Percentiles rank a stretch among this genome's conserved stretches.
phyloP scores from a whole-genome alignment of 306 rosid genomes.

The Vicia faba region DNA sequence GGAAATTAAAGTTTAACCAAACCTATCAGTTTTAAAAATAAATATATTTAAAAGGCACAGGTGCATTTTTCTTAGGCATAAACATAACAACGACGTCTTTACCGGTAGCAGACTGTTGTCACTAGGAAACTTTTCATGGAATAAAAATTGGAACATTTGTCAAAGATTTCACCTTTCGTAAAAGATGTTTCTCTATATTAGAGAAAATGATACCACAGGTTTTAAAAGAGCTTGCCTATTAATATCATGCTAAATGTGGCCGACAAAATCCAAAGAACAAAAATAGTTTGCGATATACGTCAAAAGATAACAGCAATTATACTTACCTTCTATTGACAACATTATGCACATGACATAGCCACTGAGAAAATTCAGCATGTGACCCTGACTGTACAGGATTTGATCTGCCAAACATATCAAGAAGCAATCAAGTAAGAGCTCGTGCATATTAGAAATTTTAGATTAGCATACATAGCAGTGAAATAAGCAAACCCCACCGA shows the following conservation, averaged over 20 bases:
- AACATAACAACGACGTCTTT: not conserved
- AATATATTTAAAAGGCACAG: not conserved
- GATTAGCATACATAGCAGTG: not conserved
- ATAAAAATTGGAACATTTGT: not conserved
- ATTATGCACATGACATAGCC: constrained; percentile 86
- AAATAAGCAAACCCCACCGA: not conserved
- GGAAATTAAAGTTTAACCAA: not conserved
- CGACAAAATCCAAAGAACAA: not conserved
- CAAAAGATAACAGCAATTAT: constrained; percentile 7
- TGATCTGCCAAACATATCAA: constrained; percentile 55
- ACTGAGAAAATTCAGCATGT: constrained; percentile 71
- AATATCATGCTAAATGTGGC: not conserved
- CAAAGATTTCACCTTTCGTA: not conserved
- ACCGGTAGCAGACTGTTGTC: not conserved
- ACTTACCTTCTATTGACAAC: constrained; percentile 81
- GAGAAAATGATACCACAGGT: not conserved
- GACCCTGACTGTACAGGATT: constrained; percentile 86
- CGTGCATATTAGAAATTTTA: not conserved
- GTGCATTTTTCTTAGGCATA: not conserved
- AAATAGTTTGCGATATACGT: constrained; percentile 14
- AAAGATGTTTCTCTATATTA: not conserved
- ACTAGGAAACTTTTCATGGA: not conserved
- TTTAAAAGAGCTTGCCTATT: not conserved
- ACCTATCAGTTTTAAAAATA: not conserved
- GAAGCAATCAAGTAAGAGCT: constrained; percentile 4